Conservation (phyloP, 169 alveolate genomes). For the Hepatocystis sp. region DNA sequence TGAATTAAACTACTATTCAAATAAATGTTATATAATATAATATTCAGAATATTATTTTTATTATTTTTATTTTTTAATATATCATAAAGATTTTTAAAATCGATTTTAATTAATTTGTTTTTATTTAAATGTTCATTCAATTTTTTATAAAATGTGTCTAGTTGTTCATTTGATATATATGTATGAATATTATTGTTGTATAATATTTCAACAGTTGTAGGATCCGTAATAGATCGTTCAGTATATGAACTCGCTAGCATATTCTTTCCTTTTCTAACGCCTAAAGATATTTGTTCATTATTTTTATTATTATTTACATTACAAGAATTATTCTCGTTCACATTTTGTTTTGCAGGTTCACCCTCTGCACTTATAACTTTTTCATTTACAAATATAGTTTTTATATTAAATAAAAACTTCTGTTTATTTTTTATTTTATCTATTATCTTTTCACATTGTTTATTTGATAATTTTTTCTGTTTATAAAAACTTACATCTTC, state of each 20-base stretch:
- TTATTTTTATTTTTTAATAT: conserved; percentile 6
- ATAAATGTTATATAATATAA: conserved; percentile 32
- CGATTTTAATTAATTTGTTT: conserved; percentile 42
- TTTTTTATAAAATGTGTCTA: conserved; percentile 25
- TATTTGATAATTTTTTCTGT: conserved; percentile 32
- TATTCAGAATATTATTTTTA: conserved; percentile 6
- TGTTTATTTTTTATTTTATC: conserved; percentile 48
- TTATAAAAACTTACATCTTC: conserved; percentile 38
- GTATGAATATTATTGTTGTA: conserved; percentile 1
- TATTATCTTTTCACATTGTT: conserved; percentile 39
- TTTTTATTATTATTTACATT: not conserved
- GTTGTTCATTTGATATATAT: conserved; percentile 21
- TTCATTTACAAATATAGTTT: conserved; percentile 12
- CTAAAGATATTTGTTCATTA: no score
- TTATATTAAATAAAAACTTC: conserved; percentile 23
- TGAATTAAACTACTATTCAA: conserved; percentile 10
- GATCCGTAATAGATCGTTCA: no score
- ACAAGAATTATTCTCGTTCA: not conserved
- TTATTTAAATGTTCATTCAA: conserved; percentile 33
- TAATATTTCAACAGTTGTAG: no score
- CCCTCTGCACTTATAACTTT: no score
- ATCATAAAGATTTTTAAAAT: conserved; percentile 27
- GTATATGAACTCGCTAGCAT: no score
- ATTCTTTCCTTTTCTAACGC: no score
- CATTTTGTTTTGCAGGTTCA: not conserved